Evolutionary conservation across 202 grass and related monocot species (phyloP), one percentile per base, ranked within the genome.

Genomic region (Setaria viridis): DNA sequence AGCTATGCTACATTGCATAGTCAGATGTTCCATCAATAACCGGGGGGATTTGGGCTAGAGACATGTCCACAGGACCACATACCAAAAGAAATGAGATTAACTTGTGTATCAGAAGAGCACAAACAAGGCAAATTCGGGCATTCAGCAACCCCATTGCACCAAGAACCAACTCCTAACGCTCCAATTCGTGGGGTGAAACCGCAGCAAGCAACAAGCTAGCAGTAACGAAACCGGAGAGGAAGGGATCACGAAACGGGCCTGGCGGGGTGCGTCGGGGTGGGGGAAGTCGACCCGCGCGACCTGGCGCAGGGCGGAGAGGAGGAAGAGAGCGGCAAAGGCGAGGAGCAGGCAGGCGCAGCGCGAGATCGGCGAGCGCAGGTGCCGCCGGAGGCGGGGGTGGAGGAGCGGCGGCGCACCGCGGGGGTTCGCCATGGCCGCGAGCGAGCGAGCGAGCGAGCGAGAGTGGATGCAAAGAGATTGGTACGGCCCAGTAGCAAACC

Each of bases 301-400:
- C 80, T 96, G 90, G 76, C 77, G 87, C 21, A 96, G 92, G 41
- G 91, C 91, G 68, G 89, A 86, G 82, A 94, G 68, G 82, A 93
- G 77, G 65, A 92, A 79, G 45, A 82, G 42, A 62, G 69, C 67
- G 42, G 91, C 74, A 58, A 89, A 88, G 49, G 68, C 33, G 19
- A 91, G 41, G 37, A 94, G 80, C 43, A 92, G 67, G 64, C 77
- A 81, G 29, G 71, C 88, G 68, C 81, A 89, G 50, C 81, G 66
- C 29, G 89, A 87, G 72, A 94, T 85, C 49, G 79, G 87, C 16
- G 91, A 82, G 62, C 79, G 81, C 58, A 67, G 42, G 10, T 89
- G 78, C 65, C 84, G 70, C 83, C 93, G 86, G 71, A 70, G 56
- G 30, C 60, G 58, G 7, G 57, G 78, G 10, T 29, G 56, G 32